A percentile compares a stretch with the other conserved stretches of the same genome.
These are phyloP conservation scores for Coniophora puteana DNA, from an alignment of 1,284 basidiomycete species.

Conservation along the genomic window DNA sequence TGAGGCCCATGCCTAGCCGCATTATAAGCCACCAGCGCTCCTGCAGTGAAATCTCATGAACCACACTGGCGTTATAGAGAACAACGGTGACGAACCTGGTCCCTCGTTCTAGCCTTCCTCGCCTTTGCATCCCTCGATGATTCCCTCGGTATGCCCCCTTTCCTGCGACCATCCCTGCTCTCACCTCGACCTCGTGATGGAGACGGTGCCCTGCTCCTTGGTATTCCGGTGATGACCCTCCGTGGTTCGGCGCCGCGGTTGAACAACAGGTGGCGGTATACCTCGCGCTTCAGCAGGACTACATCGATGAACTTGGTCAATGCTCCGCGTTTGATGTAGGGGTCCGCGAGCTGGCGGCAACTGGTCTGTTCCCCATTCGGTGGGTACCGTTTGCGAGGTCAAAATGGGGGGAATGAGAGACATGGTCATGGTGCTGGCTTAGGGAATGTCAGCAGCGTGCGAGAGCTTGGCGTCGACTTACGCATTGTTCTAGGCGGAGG, in stretches of 20 bases:
- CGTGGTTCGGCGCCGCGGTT: slow-evolving; percentile 73
- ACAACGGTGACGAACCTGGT: too few relatives aligned
- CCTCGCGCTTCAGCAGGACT: slow-evolving; percentile 82
- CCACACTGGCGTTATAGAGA: too few relatives aligned
- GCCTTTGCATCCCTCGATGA: too few relatives aligned
- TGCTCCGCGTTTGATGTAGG: slow-evolving; percentile 85
- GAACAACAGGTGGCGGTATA: slow-evolving; percentile 88
- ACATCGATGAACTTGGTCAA: slow-evolving; percentile 80
- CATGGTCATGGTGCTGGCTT: slow-evolving; percentile 2
- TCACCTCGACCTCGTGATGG: neutral
- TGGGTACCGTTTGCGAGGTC: slow-evolving; percentile 19
- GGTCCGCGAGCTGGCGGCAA: slow-evolving; percentile 79
- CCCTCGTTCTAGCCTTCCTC: too few relatives aligned
- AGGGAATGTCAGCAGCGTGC: slow-evolving; percentile 6
- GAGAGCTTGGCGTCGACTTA: slow-evolving; percentile 42
- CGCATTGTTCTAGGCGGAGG: slow-evolving; percentile 76
- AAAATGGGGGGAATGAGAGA: slow-evolving; percentile 11
- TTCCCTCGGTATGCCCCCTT: too few relatives aligned
- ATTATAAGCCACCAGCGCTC: slow-evolving; percentile 53
- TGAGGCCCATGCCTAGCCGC: slow-evolving; percentile 52
- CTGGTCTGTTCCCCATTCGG: slow-evolving; percentile 36
- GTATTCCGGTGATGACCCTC: slow-evolving; percentile 31
- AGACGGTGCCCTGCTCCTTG: slow-evolving; percentile 10
- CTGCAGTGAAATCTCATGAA: too few relatives aligned
- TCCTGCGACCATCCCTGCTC: neutral